phyloP scores from a whole-genome alignment of 169 alveolate genomes.

The Blepharisma undulans region DNA sequence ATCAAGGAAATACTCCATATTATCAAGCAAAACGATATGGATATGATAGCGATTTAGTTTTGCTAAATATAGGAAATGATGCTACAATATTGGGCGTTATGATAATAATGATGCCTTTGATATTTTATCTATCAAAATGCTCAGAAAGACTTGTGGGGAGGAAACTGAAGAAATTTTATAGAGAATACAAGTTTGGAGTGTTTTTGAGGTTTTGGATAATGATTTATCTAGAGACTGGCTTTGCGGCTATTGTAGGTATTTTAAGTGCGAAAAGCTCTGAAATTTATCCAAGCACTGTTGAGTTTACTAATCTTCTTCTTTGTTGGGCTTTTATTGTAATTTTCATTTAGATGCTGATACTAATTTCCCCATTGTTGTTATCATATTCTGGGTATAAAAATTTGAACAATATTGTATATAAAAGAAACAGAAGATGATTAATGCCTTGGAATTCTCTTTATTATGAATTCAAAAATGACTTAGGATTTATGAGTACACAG shows the following conservation, averaged over 20 bases:
- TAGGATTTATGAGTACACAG: background rate
- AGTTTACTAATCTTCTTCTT: background rate
- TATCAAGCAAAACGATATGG: background rate
- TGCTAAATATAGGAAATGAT: background rate
- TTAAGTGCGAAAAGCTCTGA: background rate
- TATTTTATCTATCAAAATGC: background rate
- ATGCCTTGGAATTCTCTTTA: background rate
- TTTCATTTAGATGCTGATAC: background rate
- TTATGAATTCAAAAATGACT: background rate
- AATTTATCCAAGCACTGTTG: background rate
- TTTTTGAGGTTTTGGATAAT: conserved; percentile 21
- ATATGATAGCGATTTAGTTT: background rate
- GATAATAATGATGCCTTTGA: background rate
- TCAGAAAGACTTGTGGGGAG: too few relatives aligned
- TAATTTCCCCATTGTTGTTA: background rate
- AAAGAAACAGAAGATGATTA: background rate
- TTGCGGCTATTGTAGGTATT: background rate
- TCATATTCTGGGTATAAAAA: background rate
- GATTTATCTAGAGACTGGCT: conserved; percentile 6
- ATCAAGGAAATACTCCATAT: background rate
- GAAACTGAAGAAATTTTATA: background rate
- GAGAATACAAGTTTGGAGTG: background rate
- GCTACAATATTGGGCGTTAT: background rate
- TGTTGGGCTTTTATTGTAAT: background rate
- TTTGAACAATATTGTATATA: background rate